These are phyloP conservation scores for Tulasnella sp. DNA, from an alignment of 768 basidiomycete species.

Conservation along the genomic window DNA sequence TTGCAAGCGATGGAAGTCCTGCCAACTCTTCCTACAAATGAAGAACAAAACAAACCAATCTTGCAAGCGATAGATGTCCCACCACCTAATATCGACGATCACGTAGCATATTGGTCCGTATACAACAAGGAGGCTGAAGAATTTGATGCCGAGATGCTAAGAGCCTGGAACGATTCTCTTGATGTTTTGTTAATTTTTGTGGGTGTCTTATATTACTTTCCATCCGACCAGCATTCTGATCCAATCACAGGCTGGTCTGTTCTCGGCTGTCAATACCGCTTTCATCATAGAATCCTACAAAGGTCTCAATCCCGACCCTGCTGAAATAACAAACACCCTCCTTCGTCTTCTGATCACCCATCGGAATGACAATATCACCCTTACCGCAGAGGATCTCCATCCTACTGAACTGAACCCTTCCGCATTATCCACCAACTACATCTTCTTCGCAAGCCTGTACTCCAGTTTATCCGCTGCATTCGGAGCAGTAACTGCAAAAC, in stretches of 20 bases:
- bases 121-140: no score
- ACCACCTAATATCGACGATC: no score
- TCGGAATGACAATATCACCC: not conserved
- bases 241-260: conserved; percentile 1
- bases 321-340: not conserved
- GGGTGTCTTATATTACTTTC: not conserved
- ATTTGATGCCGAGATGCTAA: not conserved
- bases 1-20: no score
- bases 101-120: no score
- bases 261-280: conserved; percentile 9
- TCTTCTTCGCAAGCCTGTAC: conserved; percentile 1
- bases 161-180: conserved; percentile 3
- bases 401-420: not conserved
- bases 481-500: conserved; percentile 6
- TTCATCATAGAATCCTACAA: not conserved
- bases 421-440: not conserved
- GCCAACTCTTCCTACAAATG: no score
- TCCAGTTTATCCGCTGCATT: not conserved
- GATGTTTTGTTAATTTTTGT: conserved; percentile 11
- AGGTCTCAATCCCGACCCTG: not conserved
- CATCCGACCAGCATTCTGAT: not conserved
- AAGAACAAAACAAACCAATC: no score
- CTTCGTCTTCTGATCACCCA: not conserved
- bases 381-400: not conserved
- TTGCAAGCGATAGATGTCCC: no score